Percentiles rank a stretch among this genome's conserved stretches.
Evolutionary conservation across 352 stramenopile species (phyloP).

Genomic region (Phytophthora hybrid): DNA sequence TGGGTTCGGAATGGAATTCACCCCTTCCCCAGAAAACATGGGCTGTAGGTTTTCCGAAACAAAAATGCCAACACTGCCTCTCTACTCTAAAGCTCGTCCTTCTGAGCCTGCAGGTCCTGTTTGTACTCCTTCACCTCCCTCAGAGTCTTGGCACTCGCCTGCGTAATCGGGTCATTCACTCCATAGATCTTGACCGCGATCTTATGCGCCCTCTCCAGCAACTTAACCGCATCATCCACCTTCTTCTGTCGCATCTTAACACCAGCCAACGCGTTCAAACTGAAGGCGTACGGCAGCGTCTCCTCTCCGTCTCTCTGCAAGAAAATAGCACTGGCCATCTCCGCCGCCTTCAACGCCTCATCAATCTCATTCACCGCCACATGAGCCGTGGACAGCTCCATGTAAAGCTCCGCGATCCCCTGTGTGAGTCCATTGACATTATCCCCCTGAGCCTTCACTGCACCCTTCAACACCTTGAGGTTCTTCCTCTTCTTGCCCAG

Average conservation of each 20-base stretch:
- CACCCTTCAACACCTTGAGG: slow-evolving; percentile 62
- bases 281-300: slow-evolving; percentile 79
- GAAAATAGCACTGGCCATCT: slow-evolving; percentile 65
- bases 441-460: slow-evolving; percentile 59
- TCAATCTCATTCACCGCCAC: slow-evolving; percentile 54
- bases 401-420: slow-evolving; percentile 81
- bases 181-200: slow-evolving; percentile 81
- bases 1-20: too few species aligned
- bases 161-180: slow-evolving; percentile 64
- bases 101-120: slow-evolving; percentile 45
- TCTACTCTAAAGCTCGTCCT: slow-evolving; percentile 53
- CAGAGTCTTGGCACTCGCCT: slow-evolving; percentile 70
- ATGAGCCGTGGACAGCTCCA: slow-evolving; percentile 71
- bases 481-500: slow-evolving; percentile 62
- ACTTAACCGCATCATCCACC: slow-evolving; percentile 59
- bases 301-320: slow-evolving; percentile 69
- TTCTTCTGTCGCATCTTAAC: slow-evolving; percentile 77
- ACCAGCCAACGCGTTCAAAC: slow-evolving; percentile 80
- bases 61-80: too few species aligned
- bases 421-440: slow-evolving; percentile 72
- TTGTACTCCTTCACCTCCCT: slow-evolving; percentile 69
- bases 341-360: slow-evolving; percentile 45
- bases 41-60: too few species aligned
- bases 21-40: too few species aligned
- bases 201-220: slow-evolving; percentile 70